These are phyloP conservation scores for Pythium folliculosum DNA, from an alignment of 352 stramenopile genomes.

Conservation along the genomic window DNA sequence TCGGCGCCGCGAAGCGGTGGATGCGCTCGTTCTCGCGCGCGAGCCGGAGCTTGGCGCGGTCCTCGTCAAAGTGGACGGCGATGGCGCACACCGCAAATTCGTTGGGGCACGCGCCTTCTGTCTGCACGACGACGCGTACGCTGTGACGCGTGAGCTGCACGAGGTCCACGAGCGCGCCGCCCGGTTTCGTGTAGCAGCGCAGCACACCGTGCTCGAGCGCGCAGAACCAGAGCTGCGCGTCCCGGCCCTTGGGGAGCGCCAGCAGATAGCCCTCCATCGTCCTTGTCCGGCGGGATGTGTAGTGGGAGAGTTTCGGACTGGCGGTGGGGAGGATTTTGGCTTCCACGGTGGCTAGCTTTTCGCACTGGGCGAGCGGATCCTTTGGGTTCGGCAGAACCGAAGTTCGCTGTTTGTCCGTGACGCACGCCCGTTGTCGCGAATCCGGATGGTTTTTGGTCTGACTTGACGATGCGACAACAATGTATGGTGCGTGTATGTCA, in stretches of 20 bases:
- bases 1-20: constrained; percentile 53
- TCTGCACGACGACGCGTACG: constrained; percentile 54
- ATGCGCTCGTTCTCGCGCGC: constrained; percentile 35
- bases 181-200: constrained; percentile 45
- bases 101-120: constrained; percentile 63
- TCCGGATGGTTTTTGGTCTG: constrained; percentile 9
- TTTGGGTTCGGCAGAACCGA: neutral
- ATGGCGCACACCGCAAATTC: constrained; percentile 56
- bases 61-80: constrained; percentile 56
- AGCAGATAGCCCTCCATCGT: constrained; percentile 80
- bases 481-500: constrained; percentile 19
- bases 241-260: constrained; percentile 45
- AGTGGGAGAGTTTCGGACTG: constrained; percentile 2
- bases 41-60: constrained; percentile 42
- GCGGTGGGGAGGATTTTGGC: neutral
- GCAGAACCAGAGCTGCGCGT: constrained; percentile 59
- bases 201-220: constrained; percentile 71
- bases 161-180: constrained; percentile 38
- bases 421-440: constrained; percentile 7
- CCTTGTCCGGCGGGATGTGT: too few relatives aligned
- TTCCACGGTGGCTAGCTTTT: neutral
- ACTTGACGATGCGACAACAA: constrained; percentile 19
- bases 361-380: neutral
- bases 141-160: constrained; percentile 67
- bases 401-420: neutral